These are phyloP conservation scores for Boletus pseudopeckii DNA, from an alignment of 768 basidiomycete species.

Conservation along the genomic window DNA sequence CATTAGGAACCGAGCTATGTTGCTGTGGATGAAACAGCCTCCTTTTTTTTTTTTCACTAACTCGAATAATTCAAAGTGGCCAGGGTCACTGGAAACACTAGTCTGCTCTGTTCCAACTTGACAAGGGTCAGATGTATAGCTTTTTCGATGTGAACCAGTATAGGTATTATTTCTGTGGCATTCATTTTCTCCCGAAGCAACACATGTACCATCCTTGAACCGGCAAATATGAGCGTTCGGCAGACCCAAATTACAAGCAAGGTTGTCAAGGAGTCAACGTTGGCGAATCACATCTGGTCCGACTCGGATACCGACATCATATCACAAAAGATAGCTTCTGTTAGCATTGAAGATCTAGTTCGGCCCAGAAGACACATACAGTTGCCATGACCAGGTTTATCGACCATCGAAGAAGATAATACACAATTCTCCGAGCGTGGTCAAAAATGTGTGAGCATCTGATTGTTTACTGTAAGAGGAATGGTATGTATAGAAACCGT, in stretches of 20 bases:
- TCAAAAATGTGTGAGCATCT: no score
- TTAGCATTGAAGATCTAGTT: background rate
- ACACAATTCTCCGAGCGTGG: no score
- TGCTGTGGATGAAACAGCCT: background rate
- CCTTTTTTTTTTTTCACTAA: background rate
- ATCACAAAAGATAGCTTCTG: background rate
- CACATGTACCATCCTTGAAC: background rate
- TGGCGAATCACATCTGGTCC: background rate
- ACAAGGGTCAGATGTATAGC: background rate
- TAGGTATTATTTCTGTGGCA: no score
- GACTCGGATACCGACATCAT: background rate
- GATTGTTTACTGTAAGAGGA: no score
- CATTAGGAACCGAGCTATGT: background rate
- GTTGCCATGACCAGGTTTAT: background rate
- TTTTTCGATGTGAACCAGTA: no score
- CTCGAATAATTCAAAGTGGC: background rate
- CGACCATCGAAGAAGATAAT: background rate
- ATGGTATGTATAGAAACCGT: no score
- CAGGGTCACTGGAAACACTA: background rate
- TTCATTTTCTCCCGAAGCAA: background rate
- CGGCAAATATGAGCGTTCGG: no score
- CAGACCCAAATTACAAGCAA: background rate
- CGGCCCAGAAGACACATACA: background rate
- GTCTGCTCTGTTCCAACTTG: background rate
- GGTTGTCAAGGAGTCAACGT: no score